Evolutionary conservation across 331 rosid genomes (phyloP), one percentile per base, ranked within the genome.

Genomic region (Acacia concinna): DNA sequence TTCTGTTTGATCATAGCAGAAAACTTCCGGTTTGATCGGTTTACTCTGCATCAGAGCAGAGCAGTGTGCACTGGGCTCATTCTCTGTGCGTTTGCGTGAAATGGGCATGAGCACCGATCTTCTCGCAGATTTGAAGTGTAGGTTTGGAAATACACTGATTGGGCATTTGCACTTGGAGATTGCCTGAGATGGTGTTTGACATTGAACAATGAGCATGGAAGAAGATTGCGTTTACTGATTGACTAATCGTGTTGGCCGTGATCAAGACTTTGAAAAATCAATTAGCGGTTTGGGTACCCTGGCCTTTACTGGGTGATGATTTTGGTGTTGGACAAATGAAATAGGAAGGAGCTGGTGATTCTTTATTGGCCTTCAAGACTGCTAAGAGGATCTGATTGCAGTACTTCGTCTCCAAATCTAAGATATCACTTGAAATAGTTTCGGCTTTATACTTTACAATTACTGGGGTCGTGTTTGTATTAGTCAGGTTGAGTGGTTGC

Each of bases 61-160:
- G 35, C 18, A 68, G 73, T 68, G 54, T 38, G 73, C 78, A 56
- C 81, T 76, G 75, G 78, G 84, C 62, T 89, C 76, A 63, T 78
- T 74, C 49, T 44, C 51, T 81, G 38, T 15, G 41, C 79, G 27
- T 41, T 34, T 75, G 75, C 57, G 27, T 79, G 82, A 81, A 81
- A 88, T 88, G 93, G 88, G 83, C 88, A 63, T 76, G 77, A 71
- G 84, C 88, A 84, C 80, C 80, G 89, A 88, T 90, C 87, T 84
- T 79, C 75, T 31, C 40, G 5, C 72, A 73, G 78, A 65, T 68
- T 84, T 80, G 78, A 79, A 64, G 83, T 86, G 51, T 74, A 87
- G 81, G 54, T 81, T 82, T 71, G 87, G 84, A 73, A 37, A 51
- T 76, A 62, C 81, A 17, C 71, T 46, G 83, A 9, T 84, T 84